Conservation (phyloP, 164 flowering plant species). For the Stephania japonica region DNA sequence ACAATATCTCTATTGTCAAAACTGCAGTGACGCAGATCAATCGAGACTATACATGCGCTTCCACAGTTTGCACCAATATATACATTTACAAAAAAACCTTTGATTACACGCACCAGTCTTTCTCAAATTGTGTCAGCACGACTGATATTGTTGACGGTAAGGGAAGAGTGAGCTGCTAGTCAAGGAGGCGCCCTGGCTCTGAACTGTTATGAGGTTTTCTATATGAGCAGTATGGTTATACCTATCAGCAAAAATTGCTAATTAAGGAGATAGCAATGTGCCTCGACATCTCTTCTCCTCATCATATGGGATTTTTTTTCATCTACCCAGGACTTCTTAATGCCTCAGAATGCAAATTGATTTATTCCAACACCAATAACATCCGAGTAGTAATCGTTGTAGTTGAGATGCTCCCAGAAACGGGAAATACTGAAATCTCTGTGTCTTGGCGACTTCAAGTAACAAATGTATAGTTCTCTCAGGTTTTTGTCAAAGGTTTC, state of each 20-base stretch:
- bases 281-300: not conserved
- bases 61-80: not conserved
- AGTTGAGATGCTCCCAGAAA: constrained; percentile 79
- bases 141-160: not conserved
- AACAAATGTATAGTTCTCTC: constrained; percentile 50
- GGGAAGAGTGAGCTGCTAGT: not conserved
- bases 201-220: not conserved
- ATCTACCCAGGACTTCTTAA: not conserved
- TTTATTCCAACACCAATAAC: constrained; percentile 14
- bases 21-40: not conserved
- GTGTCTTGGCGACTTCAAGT: constrained; percentile 72
- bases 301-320: not conserved
- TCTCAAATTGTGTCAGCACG: not conserved
- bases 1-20: not conserved
- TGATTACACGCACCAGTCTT: not conserved
- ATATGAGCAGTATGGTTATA: not conserved
- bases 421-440: constrained; percentile 53
- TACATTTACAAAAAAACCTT: not conserved
- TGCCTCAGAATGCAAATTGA: constrained; percentile 1
- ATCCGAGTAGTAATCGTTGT: constrained; percentile 40
- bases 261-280: not conserved
- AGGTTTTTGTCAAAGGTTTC: constrained; percentile 44
- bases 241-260: not conserved
- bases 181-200: not conserved
- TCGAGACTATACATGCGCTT: not conserved